Evolutionary conservation across 805 yeast species (phyloP).

Genomic region (Wickerhamiella qilinensis): DNA sequence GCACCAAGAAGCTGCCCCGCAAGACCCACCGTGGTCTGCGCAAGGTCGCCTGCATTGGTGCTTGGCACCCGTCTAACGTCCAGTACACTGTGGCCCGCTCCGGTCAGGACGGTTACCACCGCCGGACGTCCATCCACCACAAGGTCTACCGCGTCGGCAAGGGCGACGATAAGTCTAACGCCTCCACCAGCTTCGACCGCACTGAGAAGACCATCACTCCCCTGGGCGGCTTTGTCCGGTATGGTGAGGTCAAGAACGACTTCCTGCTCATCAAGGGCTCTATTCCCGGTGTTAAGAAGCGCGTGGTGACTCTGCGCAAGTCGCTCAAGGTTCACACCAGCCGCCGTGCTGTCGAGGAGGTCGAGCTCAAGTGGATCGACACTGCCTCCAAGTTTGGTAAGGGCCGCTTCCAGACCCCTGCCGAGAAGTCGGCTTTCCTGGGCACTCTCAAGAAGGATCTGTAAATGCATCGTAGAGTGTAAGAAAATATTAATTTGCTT

Average conservation of each 20-base stretch:
- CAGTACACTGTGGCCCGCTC: conserved; percentile 99
- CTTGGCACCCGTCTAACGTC: conserved; percentile 99
- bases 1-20: conserved; percentile 99
- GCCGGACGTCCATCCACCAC: conserved; percentile 99
- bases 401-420: conserved; percentile 99
- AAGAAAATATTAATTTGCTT: neutral
- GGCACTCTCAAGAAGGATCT: conserved; percentile 99
- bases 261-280: conserved; percentile 96
- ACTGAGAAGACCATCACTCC: conserved; percentile 99
- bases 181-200: conserved; percentile 96
- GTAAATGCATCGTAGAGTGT: conserved; percentile 11
- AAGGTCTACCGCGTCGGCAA: conserved; percentile 98
- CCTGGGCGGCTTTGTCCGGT: conserved; percentile 99
- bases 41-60: conserved; percentile 99
- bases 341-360: conserved; percentile 94
- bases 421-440: conserved; percentile 98
- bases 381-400: conserved; percentile 99
- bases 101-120: conserved; percentile 99
- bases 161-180: conserved; percentile 87
- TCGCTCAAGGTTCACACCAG: conserved; percentile 94
- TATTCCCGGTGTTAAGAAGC: conserved; percentile 99
- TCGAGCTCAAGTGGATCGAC: conserved; percentile 97
- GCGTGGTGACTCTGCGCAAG: conserved; percentile 98
- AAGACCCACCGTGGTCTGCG: conserved; percentile 99
- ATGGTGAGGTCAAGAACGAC: conserved; percentile 97